These are phyloP conservation scores for Eustoma russellianum DNA, from an alignment of 257 asterid species.

Conservation along the genomic window DNA sequence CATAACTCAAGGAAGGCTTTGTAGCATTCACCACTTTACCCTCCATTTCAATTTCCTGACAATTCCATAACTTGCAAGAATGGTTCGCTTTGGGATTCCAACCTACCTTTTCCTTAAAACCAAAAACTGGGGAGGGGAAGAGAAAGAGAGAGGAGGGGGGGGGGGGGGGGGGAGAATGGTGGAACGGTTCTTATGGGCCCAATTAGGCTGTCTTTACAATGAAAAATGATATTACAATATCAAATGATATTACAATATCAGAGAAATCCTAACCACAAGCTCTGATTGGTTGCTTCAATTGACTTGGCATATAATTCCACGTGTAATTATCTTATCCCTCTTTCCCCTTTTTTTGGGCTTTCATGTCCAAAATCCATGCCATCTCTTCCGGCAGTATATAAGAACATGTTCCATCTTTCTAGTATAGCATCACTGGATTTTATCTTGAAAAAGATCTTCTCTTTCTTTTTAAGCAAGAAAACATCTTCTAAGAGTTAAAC, in stretches of 20 bases:
- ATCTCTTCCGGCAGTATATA: slow-evolving; percentile 10
- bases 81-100: no score
- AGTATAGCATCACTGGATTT: neutral
- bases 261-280: slow-evolving; percentile 45
- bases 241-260: slow-evolving; percentile 20
- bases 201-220: neutral
- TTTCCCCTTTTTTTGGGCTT: neutral
- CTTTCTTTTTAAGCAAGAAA: slow-evolving; percentile 4
- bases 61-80: no score
- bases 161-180: no score
- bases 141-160: no score
- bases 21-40: no score
- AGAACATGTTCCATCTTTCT: slow-evolving; percentile 10
- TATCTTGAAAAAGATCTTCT: neutral
- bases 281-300: slow-evolving; percentile 46
- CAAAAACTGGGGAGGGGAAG: no score
- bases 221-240: slow-evolving; percentile 10
- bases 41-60: no score
- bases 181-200: no score
- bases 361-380: slow-evolving; percentile 23
- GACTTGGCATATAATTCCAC: slow-evolving; percentile 37
- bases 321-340: slow-evolving; percentile 54
- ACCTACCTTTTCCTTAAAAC: no score
- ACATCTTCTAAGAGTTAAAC: neutral
- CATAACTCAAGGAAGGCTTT: no score